Conservation (phyloP, 192 early-diverging fungal species). For the Phlyctochytrium planicorne region DNA sequence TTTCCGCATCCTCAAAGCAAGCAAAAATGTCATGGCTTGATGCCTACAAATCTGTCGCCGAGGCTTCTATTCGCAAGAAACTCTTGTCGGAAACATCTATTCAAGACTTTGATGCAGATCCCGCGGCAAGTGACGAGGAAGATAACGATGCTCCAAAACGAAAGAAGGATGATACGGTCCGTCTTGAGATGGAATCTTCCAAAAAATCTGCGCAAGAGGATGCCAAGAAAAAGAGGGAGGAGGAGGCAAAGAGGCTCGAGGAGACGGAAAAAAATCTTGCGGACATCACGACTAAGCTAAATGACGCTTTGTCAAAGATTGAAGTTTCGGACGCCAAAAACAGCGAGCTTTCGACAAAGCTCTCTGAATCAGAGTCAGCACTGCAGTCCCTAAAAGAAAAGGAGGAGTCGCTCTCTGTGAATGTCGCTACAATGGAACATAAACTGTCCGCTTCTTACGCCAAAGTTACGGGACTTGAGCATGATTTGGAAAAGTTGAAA, state of each 20-base stretch:
- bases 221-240: not conserved
- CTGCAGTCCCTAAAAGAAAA: too few relatives aligned
- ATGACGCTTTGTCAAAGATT: not conserved
- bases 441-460: slow-evolving; percentile 10
- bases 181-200: not conserved
- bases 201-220: not conserved
- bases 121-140: slow-evolving; percentile 21
- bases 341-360: too few relatives aligned
- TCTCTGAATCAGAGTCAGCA: not conserved
- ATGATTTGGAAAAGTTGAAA: slow-evolving; percentile 1
- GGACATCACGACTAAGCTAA: slow-evolving; percentile 5
- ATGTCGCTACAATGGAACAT: slow-evolving; percentile 7
- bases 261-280: not conserved
- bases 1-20: slow-evolving; percentile 23
- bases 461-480: not conserved
- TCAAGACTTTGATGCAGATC: not conserved
- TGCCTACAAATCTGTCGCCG: slow-evolving; percentile 39
- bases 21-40: slow-evolving; percentile 51
- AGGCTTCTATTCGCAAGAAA: slow-evolving; percentile 36
- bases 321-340: too few relatives aligned
- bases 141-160: too few relatives aligned
- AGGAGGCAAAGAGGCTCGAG: slow-evolving; percentile 17
- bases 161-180: slow-evolving; percentile 7
- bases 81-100: slow-evolving; percentile 28
- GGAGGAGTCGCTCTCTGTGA: not conserved